Conservation (phyloP, 108 stramenopile species). For the Nitzschia sp. region DNA sequence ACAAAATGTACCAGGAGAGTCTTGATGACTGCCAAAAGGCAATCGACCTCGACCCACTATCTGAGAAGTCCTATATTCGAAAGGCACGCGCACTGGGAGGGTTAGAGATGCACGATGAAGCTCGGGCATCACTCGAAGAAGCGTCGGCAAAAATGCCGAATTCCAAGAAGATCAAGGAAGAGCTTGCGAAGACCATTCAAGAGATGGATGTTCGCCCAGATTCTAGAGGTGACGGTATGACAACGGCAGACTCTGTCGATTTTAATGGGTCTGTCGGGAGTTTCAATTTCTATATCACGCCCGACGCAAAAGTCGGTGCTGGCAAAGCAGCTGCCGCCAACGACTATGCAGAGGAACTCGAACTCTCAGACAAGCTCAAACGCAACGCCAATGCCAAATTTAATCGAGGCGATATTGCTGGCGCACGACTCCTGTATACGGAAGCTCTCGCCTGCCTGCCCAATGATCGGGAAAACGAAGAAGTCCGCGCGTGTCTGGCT, state of each 20-base stretch:
- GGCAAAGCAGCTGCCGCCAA: conserved; percentile 2
- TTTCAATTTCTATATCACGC: conserved; percentile 26
- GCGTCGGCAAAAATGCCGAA: conserved; percentile 19
- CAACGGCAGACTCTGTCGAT: conserved; percentile 19
- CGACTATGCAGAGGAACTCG: conserved; percentile 32
- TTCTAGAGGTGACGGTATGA: background rate
- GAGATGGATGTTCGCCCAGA: conserved; percentile 20
- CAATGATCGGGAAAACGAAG: conserved; percentile 27
- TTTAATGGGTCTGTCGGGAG: conserved; percentile 26
- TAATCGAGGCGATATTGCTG: conserved; percentile 40
- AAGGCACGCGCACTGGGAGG: conserved; percentile 35
- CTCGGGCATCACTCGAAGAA: conserved; percentile 25
- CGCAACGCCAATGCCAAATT: conserved; percentile 45
- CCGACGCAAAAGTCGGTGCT: conserved; percentile 5
- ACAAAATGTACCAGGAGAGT: conserved; percentile 32
- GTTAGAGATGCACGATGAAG: conserved; percentile 29
- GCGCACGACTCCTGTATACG: conserved; percentile 38
- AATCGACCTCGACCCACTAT: conserved; percentile 24
- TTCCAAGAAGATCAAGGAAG: conserved; percentile 37
- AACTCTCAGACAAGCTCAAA: conserved; percentile 43
- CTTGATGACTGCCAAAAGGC: conserved; percentile 39
- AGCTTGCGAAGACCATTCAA: conserved; percentile 23
- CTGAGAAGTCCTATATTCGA: conserved; percentile 39
- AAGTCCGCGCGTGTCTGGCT: conserved; percentile 29
- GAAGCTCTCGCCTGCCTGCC: conserved; percentile 32